Evolutionary conservation across 2,329 filamentous ascomycete species (phyloP).

Genomic region (Sodiomyces alkalinus): DNA sequence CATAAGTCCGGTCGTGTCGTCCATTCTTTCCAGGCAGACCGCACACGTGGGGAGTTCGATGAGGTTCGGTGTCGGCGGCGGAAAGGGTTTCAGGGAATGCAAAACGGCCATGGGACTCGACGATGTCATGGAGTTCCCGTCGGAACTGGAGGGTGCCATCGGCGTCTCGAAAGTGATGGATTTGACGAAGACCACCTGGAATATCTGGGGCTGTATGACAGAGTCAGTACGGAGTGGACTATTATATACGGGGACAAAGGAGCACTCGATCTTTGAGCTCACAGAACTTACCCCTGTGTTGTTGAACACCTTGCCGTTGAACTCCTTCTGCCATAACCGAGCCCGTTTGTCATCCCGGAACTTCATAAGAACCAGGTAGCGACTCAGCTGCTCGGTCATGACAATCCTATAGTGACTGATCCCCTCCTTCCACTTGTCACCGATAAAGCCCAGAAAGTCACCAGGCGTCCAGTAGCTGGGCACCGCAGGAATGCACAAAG

Average conservation of each 20-base stretch:
- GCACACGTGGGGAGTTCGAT: conserved; percentile 91
- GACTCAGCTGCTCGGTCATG: conserved; percentile 72
- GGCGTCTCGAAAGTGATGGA: conserved; percentile 73
- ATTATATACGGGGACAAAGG: no score
- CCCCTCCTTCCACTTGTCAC: conserved; percentile 69
- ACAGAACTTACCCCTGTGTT: conserved; percentile 57
- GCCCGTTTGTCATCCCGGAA: conserved; percentile 66
- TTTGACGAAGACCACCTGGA: conserved; percentile 88
- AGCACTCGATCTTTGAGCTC: neutral
- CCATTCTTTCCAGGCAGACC: conserved; percentile 94
- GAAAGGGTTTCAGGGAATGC: conserved; percentile 40
- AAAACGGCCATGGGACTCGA: no score
- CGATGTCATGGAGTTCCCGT: conserved; percentile 11
- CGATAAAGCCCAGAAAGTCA: conserved; percentile 83
- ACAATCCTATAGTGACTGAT: conserved; percentile 94
- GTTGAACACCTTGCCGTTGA: conserved; percentile 89
- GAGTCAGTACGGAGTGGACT: no score
- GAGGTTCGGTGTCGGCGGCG: conserved; percentile 61
- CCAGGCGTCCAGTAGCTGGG: conserved; percentile 85
- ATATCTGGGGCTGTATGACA: conserved; percentile 66
- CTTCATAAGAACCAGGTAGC: conserved; percentile 93
- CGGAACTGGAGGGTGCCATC: conserved; percentile 31
- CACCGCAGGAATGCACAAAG: conserved; percentile 84
- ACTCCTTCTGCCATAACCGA: conserved; percentile 65
- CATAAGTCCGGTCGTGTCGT: conserved; percentile 86